A percentile compares a stretch with the other conserved stretches of the same genome.
Evolutionary conservation across 2,329 filamentous ascomycete species (phyloP).

Genomic region (Aschersonia sp.): DNA sequence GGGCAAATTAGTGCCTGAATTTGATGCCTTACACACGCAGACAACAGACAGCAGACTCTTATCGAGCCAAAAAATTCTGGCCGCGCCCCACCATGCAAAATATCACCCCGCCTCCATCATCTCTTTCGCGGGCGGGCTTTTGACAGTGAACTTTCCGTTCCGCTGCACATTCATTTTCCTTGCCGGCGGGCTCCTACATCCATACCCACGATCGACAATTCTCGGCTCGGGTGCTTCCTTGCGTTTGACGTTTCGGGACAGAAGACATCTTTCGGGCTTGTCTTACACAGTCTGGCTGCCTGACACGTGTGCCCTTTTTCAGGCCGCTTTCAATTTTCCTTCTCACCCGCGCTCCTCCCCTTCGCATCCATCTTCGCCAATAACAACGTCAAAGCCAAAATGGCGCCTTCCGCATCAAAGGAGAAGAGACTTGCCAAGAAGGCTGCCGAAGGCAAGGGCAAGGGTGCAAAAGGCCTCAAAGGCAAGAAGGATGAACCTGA

Average conservation of each 20-base stretch:
- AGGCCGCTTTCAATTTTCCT: conserved; percentile 3
- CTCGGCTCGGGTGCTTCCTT: too few relatives aligned
- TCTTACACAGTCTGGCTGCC: too few relatives aligned
- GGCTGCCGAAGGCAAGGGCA: conserved; percentile 61
- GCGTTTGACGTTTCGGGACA: too few relatives aligned
- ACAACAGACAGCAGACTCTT: conserved; percentile 2
- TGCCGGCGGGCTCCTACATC: too few relatives aligned
- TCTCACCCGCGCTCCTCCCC: not conserved
- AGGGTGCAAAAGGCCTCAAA: conserved; percentile 56
- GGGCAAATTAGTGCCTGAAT: conserved; percentile 15
- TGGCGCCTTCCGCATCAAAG: conserved; percentile 55
- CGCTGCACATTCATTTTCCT: not conserved
- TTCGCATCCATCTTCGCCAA: conserved; percentile 2
- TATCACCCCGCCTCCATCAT: conserved; percentile 23
- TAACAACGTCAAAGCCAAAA: conserved; percentile 15
- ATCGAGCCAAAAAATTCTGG: conserved; percentile 20
- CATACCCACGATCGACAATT: too few relatives aligned
- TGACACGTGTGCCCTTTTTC: too few relatives aligned
- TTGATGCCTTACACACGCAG: conserved; percentile 18
- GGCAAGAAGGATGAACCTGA: conserved; percentile 57
- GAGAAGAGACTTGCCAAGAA: conserved; percentile 59
- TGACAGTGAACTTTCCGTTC: not conserved
- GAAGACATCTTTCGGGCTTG: too few relatives aligned
- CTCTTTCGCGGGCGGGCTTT: not conserved
- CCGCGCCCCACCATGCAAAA: conserved; percentile 23